Evolutionary conservation across 805 yeast species (phyloP), one percentile per base, ranked within the genome.

Genomic region (Komagataella ulmi): DNA sequence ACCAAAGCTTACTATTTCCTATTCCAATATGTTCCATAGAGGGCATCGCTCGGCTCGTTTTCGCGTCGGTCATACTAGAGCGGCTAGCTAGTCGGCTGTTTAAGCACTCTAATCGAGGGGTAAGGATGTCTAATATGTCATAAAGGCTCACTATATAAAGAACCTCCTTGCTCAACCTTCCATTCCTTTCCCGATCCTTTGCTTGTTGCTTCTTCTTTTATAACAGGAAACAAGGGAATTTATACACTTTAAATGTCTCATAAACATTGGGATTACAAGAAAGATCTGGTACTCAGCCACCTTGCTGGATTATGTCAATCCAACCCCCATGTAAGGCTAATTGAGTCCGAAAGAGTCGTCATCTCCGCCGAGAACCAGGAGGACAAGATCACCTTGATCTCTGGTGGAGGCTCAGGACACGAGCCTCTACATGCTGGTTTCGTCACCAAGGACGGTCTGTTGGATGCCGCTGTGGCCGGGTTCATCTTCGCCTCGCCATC

Each of bases 401-500:
- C 96, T 40, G 97, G 97, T 54, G 98, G 98, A 52, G 97, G 97
- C 24, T 81, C 90, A 12, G 98, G 98, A 49, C 98, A 90, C 62
- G 98, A 90, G 66, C 97, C 97, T 23, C 74, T 89, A 3, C 97
- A 91, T 61, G 90, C 87, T 7, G 97, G 96, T 0, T 90, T 81
- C 64, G 89, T 90, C 19, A 97, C 97, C 10, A 44, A 19, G 23
- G 74, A 79, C 12, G 95, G 95, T 49, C 69, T 85, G 58, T 66
- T 87, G 45, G 83, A 83, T 56, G 91, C 80, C 44, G 95, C 95
- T 1, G 91, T 87, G 2, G 79, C 87, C 54, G 96, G 96, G 47
- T 77, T 82, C 51, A 75, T 85, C 21, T 87, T 88, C 68, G 95
- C 95, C 0, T 85, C 93, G 79, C 89, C n/a, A 3, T 65, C 70